phyloP scores from a whole-genome alignment of 345 rosid genomes.

The Eucalyptus polybractea region DNA sequence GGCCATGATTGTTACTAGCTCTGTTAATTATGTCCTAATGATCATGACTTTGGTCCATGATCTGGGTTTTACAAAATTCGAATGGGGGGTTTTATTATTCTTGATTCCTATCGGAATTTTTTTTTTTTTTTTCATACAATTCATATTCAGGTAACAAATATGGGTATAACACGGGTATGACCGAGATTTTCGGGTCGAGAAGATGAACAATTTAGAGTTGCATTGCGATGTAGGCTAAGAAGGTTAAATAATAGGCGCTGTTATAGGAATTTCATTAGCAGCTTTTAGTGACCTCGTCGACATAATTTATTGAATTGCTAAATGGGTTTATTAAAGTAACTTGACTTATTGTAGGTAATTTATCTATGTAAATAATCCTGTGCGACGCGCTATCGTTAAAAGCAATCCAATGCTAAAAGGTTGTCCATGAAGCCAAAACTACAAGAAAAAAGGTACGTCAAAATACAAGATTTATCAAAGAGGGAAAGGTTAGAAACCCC shows the following conservation, averaged over 20 bases:
- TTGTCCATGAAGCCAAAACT: not conserved
- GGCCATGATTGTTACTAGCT: not conserved
- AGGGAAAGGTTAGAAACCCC: no score
- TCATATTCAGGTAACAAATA: not conserved
- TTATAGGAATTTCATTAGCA: not conserved
- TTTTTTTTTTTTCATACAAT: not conserved
- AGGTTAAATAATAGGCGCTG: not conserved
- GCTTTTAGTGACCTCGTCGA: not conserved
- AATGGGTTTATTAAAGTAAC: not conserved
- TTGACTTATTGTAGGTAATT: not conserved
- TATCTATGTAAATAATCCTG: not conserved
- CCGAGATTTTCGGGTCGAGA: not conserved
- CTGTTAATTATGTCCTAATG: not conserved
- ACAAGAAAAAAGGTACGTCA: no score
- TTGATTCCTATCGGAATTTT: not conserved
- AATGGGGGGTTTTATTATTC: not conserved
- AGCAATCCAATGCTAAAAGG: not conserved
- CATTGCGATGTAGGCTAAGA: not conserved
- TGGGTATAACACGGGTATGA: not conserved
- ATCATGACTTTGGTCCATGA: not conserved
- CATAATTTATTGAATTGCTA: not conserved
- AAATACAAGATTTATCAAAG: no score
- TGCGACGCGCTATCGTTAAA: fast-evolving
- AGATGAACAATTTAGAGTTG: not conserved
- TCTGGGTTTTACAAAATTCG: not conserved